Evolutionary conservation across 139 green algal species (phyloP).

Genomic region (Medakamo hakoo): DNA sequence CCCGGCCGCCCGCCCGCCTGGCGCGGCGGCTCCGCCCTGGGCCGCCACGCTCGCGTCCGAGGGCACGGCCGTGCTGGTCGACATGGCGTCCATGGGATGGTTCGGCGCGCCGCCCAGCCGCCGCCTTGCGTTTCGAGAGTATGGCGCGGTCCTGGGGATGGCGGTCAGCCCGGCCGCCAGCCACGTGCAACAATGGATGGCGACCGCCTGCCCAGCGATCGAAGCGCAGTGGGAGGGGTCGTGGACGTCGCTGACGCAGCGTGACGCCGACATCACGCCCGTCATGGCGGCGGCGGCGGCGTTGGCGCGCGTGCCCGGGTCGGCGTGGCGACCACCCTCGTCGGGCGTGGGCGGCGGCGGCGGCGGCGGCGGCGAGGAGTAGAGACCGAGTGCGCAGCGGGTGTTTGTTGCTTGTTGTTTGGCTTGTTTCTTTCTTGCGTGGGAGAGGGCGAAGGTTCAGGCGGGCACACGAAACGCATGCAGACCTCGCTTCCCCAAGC

Average conservation of each 20-base stretch:
- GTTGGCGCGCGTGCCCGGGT: neutral
- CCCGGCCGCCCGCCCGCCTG: too few species aligned
- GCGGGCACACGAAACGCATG: too few species aligned
- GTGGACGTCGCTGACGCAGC: neutral
- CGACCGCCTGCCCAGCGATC: neutral
- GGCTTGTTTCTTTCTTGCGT: neutral
- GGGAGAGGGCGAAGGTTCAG: too few species aligned
- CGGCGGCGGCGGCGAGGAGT: neutral
- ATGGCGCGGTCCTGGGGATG: neutral
- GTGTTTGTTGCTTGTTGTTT: neutral
- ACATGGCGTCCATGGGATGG: neutral
- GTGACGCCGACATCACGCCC: neutral
- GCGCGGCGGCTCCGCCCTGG: too few species aligned
- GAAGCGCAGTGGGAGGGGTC: neutral
- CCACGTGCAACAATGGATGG: neutral
- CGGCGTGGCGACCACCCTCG: neutral
- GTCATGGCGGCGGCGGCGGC: neutral
- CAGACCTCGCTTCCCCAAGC: too few species aligned
- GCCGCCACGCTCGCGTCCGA: neutral
- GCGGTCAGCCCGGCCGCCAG: neutral
- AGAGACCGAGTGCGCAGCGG: neutral
- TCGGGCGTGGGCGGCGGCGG: neutral
- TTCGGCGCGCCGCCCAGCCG: neutral
- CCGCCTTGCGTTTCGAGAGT: neutral
- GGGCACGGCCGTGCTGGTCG: neutral